Conservation (phyloP, 2,329 filamentous ascomycete species). For the Fusarium sp. region DNA sequence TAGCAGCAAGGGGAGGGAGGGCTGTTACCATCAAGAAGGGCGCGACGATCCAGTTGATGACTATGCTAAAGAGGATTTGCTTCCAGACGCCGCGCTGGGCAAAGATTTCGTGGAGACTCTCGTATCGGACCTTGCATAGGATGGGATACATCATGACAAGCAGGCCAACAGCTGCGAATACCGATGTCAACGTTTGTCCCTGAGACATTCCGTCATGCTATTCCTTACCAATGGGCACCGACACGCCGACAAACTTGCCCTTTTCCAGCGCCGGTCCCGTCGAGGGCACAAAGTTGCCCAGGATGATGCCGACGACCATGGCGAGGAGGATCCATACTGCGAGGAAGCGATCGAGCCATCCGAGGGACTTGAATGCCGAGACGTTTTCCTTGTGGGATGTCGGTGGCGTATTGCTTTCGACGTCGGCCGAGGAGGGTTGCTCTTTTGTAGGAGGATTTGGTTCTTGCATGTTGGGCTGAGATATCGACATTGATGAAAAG, state of each 20-base stretch:
- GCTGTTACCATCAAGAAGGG: constrained; percentile 80
- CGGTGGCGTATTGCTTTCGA: constrained; percentile 13
- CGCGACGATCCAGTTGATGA: constrained; percentile 86
- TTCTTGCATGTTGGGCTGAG: background rate
- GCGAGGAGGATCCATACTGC: constrained; percentile 81
- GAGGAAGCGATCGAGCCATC: constrained; percentile 71
- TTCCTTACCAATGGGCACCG: constrained; percentile 71
- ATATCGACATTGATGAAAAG: background rate
- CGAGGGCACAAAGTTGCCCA: constrained; percentile 78
- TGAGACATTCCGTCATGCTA: rapidly evolving
- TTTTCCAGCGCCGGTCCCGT: constrained; percentile 72
- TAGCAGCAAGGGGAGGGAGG: background rate
- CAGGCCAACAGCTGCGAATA: constrained; percentile 73
- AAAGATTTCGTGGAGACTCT: constrained; percentile 76
- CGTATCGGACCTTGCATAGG: constrained; percentile 85
- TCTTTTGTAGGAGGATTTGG: constrained; percentile 5
- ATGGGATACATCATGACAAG: constrained; percentile 97
- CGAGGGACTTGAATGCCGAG: constrained; percentile 65
- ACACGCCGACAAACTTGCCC: constrained; percentile 77
- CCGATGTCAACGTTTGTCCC: background rate
- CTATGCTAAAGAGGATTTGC: constrained; percentile 79
- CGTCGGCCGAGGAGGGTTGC: constrained; percentile 8
- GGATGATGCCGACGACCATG: constrained; percentile 78
- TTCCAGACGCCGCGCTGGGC: constrained; percentile 73
- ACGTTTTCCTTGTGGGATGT: background rate